A percentile compares a stretch with the other conserved stretches of the same genome.
These are phyloP conservation scores for Cladorrhinum samala DNA, from an alignment of 495 filamentous ascomycete genomes.

Conservation along the genomic window DNA sequence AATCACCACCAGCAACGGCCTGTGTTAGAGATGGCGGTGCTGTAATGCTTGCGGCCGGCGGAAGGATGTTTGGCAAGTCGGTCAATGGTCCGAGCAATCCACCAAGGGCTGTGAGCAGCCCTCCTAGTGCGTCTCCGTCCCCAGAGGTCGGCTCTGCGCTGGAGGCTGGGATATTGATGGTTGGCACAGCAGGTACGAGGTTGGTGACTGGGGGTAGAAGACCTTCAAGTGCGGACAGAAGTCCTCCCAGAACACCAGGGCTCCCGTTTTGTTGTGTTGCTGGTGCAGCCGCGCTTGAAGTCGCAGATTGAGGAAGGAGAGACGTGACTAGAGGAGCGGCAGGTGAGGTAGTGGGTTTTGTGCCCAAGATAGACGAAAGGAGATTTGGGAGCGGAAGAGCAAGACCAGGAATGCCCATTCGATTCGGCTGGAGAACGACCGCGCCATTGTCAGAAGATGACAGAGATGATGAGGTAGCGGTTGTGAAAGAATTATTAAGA, in stretches of 20 bases:
- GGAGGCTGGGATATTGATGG: neutral
- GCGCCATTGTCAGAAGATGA: neutral
- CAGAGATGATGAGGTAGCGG: neutral
- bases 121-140: slow-evolving; percentile 1
- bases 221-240: neutral
- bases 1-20: neutral
- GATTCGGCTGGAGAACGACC: slow-evolving; percentile 1
- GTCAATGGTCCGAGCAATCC: slow-evolving; percentile 3
- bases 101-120: slow-evolving; percentile 9
- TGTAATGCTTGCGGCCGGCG: too few species aligned
- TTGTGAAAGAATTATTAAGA: neutral
- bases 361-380: slow-evolving; percentile 6
- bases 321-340: neutral
- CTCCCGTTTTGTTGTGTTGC: neutral
- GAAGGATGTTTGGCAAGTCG: too few species aligned
- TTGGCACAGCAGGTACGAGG: neutral
- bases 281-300: neutral
- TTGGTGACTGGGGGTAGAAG: neutral
- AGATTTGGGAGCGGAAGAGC: slow-evolving; percentile 8
- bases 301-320: neutral
- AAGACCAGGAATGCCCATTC: slow-evolving; percentile 7
- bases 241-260: neutral
- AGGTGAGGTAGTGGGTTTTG: slow-evolving; percentile 2
- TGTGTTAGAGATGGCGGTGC: too few species aligned
- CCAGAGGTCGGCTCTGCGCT: neutral